These are phyloP conservation scores for Penicillium taxi DNA, from an alignment of 495 filamentous ascomycete genomes.

Conservation along the genomic window DNA sequence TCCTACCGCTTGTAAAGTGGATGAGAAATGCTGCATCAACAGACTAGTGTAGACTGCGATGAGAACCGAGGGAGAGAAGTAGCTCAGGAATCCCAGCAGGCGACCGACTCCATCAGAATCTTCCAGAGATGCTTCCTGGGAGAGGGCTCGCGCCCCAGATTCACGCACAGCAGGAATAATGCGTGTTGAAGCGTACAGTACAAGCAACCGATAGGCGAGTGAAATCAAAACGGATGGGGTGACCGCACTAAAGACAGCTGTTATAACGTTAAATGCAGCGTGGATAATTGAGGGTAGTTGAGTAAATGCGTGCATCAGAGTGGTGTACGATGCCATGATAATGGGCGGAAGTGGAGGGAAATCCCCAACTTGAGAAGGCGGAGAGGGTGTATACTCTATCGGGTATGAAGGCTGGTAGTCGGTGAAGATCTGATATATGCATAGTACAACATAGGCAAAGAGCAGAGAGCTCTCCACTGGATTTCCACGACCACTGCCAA, in stretches of 20 bases:
- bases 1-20: constrained; percentile 52
- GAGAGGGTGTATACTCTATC: constrained; percentile 44
- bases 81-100: constrained; percentile 72
- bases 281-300: constrained; percentile 75
- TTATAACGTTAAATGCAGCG: constrained; percentile 77
- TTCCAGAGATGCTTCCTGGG: constrained; percentile 74
- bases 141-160: constrained; percentile 70
- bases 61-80: constrained; percentile 87
- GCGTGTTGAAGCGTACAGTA: constrained; percentile 89
- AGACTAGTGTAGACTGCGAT: constrained; percentile 96
- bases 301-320: constrained; percentile 74
- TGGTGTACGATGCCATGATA: constrained; percentile 98
- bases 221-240: constrained; percentile 93
- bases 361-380: constrained; percentile 57
- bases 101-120: constrained; percentile 76
- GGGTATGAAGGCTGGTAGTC: constrained; percentile 79
- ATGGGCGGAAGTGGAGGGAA: constrained; percentile 93
- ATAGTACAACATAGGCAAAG: constrained; percentile 93
- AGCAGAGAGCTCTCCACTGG: constrained; percentile 92
- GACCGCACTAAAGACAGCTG: constrained; percentile 83
- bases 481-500: constrained; percentile 88
- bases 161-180: constrained; percentile 92
- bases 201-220: constrained; percentile 82
- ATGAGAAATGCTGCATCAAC: constrained; percentile 87
- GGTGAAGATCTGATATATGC: constrained; percentile 98